Conservation (phyloP, 1,284 basidiomycete genomes). For the Cystobasidium pallidum region DNA sequence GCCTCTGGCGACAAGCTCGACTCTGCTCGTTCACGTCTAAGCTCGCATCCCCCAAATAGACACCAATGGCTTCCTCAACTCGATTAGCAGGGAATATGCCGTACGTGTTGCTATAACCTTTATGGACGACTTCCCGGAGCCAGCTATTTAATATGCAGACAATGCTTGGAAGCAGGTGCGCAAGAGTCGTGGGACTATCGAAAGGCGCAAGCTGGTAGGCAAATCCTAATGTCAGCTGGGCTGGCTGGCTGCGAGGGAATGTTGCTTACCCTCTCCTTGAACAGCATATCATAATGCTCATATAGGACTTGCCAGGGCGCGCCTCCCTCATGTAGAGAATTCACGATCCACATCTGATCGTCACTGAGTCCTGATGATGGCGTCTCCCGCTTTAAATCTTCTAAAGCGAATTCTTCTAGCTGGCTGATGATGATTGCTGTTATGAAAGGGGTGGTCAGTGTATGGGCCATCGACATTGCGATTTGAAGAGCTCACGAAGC, state of each 20-base stretch:
- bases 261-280: constrained; percentile 73
- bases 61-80: constrained; percentile 47
- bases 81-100: constrained; percentile 47
- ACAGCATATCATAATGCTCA: constrained; percentile 82
- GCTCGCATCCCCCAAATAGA: constrained; percentile 46
- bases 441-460: background rate
- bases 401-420: constrained; percentile 70
- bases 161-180: constrained; percentile 75
- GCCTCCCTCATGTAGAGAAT: constrained; percentile 73
- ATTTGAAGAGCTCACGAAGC: constrained; percentile 63
- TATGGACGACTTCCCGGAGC: constrained; percentile 66
- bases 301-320: constrained; percentile 77
- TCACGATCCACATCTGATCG: constrained; percentile 75
- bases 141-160: constrained; percentile 73
- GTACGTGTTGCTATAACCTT: constrained; percentile 15
- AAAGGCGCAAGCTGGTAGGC: constrained; percentile 72
- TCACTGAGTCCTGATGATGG: constrained; percentile 55
- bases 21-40: constrained; percentile 27
- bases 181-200: constrained; percentile 73
- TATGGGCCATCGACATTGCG: background rate
- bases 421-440: constrained; percentile 70
- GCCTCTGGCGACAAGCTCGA: constrained; percentile 19
- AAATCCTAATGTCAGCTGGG: background rate
- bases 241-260: background rate
- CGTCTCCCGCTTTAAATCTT: constrained; percentile 56